Evolutionary conservation across 306 rosid genomes (phyloP).

Genomic region (Citrullus amarus): DNA sequence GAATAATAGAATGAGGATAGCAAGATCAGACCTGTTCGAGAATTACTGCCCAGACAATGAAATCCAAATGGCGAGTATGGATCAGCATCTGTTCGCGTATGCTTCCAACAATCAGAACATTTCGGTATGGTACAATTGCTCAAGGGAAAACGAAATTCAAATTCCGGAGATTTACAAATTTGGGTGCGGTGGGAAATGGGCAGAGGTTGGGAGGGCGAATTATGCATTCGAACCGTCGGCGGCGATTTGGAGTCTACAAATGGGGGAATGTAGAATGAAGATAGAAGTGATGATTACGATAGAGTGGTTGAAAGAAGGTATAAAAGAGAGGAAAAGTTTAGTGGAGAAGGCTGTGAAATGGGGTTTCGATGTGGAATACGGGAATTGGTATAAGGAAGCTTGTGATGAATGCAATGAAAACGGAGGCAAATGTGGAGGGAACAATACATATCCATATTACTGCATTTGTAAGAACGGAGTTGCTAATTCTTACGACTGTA

Average conservation of each 20-base stretch:
- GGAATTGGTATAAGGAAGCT: neutral
- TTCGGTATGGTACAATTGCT: slow-evolving; percentile 11
- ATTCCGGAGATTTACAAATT: neutral
- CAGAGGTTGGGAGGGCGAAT: neutral
- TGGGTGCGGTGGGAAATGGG: neutral
- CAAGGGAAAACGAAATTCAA: neutral
- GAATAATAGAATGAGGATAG: neutral
- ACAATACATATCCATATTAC: neutral
- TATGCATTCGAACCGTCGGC: neutral
- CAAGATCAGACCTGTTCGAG: neutral
- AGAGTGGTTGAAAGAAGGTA: neutral
- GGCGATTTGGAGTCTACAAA: neutral
- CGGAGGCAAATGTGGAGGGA: neutral
- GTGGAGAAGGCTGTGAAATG: neutral
- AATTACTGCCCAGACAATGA: slow-evolving; percentile 1
- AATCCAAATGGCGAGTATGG: neutral
- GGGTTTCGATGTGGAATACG: neutral
- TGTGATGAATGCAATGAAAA: neutral
- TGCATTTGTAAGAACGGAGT: neutral
- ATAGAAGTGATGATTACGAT: neutral
- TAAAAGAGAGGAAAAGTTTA: neutral
- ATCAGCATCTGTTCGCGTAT: neutral
- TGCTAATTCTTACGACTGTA: neutral
- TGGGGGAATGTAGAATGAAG: neutral
- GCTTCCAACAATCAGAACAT: neutral